Evolutionary conservation across 106 monocot species (phyloP), one percentile per base, ranked within the genome.

Genomic region (Apostasia ramifera): DNA sequence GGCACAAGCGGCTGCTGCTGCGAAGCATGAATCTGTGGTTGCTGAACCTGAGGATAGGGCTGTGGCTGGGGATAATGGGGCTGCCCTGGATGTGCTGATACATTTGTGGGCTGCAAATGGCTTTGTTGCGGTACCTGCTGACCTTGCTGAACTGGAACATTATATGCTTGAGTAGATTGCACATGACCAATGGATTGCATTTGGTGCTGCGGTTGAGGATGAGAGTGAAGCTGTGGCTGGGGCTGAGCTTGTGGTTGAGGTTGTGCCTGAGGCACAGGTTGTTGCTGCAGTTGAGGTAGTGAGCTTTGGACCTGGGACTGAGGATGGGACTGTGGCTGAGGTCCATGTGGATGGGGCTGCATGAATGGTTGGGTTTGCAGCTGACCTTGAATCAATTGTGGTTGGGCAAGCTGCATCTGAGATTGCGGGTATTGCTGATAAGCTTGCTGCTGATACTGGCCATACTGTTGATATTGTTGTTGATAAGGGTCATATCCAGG

Each of bases 401-500:
- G 68, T 55, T 73, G 77, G 39, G 73, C 65, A 72, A 53, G 43
- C 64, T 73, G 68, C 46, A 63, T 59, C 26, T 75, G 69, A 57
- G 65, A 10, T 66, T 78, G 85, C 52, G 60, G 57, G 54, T 80
- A 83, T 47, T 88, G 87, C 40, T 69, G 73, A 55, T 74, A 67
- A 45, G 47, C 61, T 68, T 91, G 82, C 52, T 80, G 93, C 63
- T 81, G 86, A 64, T 80, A 84, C 39, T 89, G 85, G n/a, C 67
- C 85, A 76, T 86, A 86, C 49, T 93, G 92, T 65, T 92, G 88
- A 63, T 84, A 80, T 7, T 86, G 81, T 72, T 98, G 92, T 67
- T 81, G 85, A 69, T 90, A 92, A 41, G 97, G 81, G 53, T 92
- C 81, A 70, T 86, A 97, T 44, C 89, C 89, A 67, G 88, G 85